Percentiles rank a stretch among this genome's conserved stretches.
Evolutionary conservation across 225 moss, liverwort and hornwort genomes (phyloP).

Genomic region (Asterella californica): DNA sequence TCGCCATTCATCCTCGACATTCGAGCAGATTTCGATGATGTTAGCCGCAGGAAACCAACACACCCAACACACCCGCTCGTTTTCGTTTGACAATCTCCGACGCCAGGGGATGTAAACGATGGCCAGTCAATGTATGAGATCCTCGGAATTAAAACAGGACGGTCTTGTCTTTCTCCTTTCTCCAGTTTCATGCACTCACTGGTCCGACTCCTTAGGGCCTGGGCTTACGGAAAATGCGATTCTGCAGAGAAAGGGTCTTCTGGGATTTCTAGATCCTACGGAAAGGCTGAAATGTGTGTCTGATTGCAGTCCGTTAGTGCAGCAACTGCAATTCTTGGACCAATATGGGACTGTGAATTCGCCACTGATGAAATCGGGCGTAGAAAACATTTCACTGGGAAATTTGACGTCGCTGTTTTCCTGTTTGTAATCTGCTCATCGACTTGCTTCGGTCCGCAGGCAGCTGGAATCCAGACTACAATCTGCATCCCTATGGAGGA

Average conservation of each 20-base stretch:
- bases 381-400: no score
- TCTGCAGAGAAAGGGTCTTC: background rate
- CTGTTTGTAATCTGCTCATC: background rate
- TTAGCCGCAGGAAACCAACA: no score
- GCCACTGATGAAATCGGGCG: no score
- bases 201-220: background rate
- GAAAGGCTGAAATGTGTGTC: background rate
- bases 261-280: background rate
- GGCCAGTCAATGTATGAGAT: no score
- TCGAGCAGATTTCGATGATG: background rate
- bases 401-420: no score
- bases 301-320: no score
- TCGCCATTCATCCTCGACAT: background rate
- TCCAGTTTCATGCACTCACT: background rate
- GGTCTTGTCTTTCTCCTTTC: no score
- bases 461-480: slow-evolving; percentile 42
- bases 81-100: background rate
- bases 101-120: background rate
- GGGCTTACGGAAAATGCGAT: background rate
- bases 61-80: background rate
- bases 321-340: no score
- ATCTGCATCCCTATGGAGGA: slow-evolving; percentile 39
- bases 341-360: no score
- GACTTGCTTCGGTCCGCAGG: background rate
- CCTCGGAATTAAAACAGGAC: no score